These are phyloP conservation scores for Phaeotremella skinneri DNA, from an alignment of 768 basidiomycete genomes.

Conservation along the genomic window DNA sequence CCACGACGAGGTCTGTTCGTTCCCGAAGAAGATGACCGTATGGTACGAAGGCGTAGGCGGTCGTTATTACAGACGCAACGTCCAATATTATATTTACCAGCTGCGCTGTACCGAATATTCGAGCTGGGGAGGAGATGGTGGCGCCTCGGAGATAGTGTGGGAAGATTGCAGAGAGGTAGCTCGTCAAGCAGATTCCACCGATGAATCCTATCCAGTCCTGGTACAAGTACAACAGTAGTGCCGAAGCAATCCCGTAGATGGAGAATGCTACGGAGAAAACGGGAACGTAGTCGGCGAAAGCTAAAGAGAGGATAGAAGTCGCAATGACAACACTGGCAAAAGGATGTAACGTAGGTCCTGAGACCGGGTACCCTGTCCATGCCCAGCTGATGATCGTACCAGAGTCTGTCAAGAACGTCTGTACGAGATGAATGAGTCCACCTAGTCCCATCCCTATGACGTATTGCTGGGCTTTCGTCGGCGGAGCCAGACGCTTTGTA, in stretches of 20 bases:
- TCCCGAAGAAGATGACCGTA: conserved; percentile 73
- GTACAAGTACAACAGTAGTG: conserved; percentile 61
- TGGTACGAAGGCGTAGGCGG: conserved; percentile 87
- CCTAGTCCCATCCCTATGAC: conserved; percentile 37
- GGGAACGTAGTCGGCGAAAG: conserved; percentile 39
- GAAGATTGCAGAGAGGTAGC: conserved; percentile 65
- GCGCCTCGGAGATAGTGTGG: conserved; percentile 60
- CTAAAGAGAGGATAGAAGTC: conserved; percentile 62
- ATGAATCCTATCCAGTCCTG: conserved; percentile 69
- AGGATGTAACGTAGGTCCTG: conserved; percentile 70
- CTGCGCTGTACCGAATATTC: conserved; percentile 61
- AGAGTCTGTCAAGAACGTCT: conserved; percentile 70
- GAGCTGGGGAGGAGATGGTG: conserved; percentile 55
- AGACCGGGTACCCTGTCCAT: conserved; percentile 79
- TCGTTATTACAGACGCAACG: conserved; percentile 73
- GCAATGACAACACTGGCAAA: conserved; percentile 69
- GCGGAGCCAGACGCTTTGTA: background rate
- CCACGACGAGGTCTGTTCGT: conserved; percentile 63
- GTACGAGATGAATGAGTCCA: conserved; percentile 62
- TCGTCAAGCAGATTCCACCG: conserved; percentile 61
- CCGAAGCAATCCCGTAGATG: conserved; percentile 57
- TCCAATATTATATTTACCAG: conserved; percentile 63
- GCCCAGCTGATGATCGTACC: conserved; percentile 80
- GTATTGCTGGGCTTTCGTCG: conserved; percentile 12
- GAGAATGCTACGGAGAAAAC: background rate